Evolutionary conservation across 192 early-diverging fungal genomes (phyloP), one percentile per base, ranked within the genome.

Genomic region (Oehlia diaphana): DNA sequence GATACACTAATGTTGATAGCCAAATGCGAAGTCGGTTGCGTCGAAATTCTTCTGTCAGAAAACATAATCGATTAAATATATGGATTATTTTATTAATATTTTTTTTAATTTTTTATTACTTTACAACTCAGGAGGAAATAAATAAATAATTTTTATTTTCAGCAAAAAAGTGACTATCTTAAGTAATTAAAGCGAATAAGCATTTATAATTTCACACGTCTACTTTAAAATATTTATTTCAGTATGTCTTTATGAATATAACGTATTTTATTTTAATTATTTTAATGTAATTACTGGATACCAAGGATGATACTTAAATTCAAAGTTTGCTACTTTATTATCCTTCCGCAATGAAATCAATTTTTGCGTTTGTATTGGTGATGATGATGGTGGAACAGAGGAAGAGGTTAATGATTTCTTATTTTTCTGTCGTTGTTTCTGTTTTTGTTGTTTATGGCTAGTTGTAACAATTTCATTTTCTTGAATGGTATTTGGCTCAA

Each of bases 301-400:
- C 77, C 77, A 79, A 28, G 77, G 77, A 79, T 79, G 77, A 79
- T 79, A 79, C 39, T 62, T 79, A 71, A 79, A 79, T 16, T 79
- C 68, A 39, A 79, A 71, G 35, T 42, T 63, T 12, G 37, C 69
- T 23, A 28, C 21, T 71, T 61, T 79, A 69, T 69, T 79, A 65
- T 47, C 23, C 50, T 58, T 58, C 4, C 16, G 53, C 53, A 58
- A 58, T 58, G 50, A 16, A 58, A 28, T 12, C 19, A 47, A 39
- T 26, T 28, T 77, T 28, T 65, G n/a, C 21, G 75, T 31, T 35
- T 62, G 26, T 21, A 63, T 26, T 77, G 42, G 16, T 63, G 58
- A 50, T 12, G 35, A 63, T 39, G 53, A 9, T 23, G 49, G 42
- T 62, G 74, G 0, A 64, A 10, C 12, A 13, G 50, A 33, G 2